phyloP scores from a whole-genome alignment of 2,329 filamentous ascomycete genomes.

The Diplodia mutila region DNA sequence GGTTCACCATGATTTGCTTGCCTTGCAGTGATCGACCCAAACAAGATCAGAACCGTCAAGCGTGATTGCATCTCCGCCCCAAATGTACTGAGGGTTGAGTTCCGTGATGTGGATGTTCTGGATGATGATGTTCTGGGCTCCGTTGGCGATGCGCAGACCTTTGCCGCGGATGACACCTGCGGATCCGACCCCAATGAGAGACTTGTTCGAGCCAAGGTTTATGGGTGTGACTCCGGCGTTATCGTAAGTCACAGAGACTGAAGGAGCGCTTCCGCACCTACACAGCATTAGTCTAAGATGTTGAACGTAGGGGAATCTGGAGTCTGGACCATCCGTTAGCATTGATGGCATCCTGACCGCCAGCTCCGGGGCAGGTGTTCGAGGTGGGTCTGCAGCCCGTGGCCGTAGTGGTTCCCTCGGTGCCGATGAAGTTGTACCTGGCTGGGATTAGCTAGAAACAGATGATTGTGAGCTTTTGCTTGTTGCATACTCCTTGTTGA shows the following conservation, averaged over 20 bases:
- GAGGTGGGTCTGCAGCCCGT: constrained; percentile 61
- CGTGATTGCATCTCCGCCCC: constrained; percentile 43
- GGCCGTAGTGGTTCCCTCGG: constrained; percentile 57
- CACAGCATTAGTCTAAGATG: constrained; percentile 58
- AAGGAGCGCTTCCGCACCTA: constrained; percentile 52
- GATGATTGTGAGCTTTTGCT: constrained; percentile 31
- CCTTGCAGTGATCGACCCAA: constrained; percentile 34
- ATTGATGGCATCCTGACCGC: constrained; percentile 65
- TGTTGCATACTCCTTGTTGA: constrained; percentile 49
- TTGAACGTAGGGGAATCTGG: background rate
- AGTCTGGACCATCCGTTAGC: constrained; percentile 58
- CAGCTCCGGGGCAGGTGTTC: constrained; percentile 54
- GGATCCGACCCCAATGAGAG: constrained; percentile 57
- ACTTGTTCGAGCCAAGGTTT: constrained; percentile 61
- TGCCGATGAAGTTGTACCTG: constrained; percentile 58
- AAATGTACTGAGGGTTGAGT: constrained; percentile 42
- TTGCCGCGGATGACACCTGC: constrained; percentile 62
- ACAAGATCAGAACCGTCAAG: constrained; percentile 36
- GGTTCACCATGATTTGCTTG: background rate
- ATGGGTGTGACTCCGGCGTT: constrained; percentile 58
- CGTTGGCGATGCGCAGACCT: constrained; percentile 51
- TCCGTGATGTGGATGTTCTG: constrained; percentile 51
- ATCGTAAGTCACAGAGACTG: constrained; percentile 51
- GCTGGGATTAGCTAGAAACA: constrained; percentile 22
- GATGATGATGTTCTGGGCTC: constrained; percentile 59